A percentile compares a stretch with the other conserved stretches of the same genome.
Conservation (phyloP, 208 protist genomes). For the Trypanosoma rangeli region DNA sequence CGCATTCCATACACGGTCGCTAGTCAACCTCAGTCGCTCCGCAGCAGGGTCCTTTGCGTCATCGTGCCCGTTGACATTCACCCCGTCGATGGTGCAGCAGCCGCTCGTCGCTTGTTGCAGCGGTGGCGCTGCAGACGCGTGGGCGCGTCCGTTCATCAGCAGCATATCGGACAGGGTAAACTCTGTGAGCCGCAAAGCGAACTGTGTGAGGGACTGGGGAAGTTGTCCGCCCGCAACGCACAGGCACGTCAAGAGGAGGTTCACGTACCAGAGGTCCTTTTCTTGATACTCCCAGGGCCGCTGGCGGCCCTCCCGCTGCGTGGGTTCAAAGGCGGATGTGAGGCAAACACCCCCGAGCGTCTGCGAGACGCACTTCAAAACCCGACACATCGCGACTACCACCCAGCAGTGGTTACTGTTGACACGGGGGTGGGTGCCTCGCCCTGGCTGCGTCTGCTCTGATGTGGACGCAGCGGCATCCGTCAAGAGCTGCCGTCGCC, state of each 20-base stretch:
- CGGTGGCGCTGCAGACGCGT: neutral
- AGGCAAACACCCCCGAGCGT: neutral
- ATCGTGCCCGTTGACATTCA: neutral
- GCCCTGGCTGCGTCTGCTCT: neutral
- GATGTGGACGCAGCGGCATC: neutral
- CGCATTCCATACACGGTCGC: neutral
- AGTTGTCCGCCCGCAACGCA: constrained; percentile 6
- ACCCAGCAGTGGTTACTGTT: constrained; percentile 15
- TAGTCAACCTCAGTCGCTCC: neutral
- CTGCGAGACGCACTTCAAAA: constrained; percentile 8
- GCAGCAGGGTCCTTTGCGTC: neutral
- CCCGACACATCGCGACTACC: neutral
- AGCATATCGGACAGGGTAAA: constrained; percentile 13
- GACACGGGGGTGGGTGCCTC: neutral
- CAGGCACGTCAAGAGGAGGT: constrained; percentile 14
- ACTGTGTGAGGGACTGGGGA: constrained; percentile 2
- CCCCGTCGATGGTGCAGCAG: neutral
- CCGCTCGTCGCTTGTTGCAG: neutral
- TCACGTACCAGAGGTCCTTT: constrained; percentile 20
- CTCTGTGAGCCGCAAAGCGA: constrained; percentile 17
- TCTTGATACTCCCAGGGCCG: neutral
- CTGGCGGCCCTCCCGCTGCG: neutral
- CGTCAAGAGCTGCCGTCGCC: neutral
- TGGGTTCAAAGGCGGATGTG: neutral
- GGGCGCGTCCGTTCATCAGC: neutral